phyloP scores from a whole-genome alignment of 106 monocot species.

The Xerophyta viscosa region DNA sequence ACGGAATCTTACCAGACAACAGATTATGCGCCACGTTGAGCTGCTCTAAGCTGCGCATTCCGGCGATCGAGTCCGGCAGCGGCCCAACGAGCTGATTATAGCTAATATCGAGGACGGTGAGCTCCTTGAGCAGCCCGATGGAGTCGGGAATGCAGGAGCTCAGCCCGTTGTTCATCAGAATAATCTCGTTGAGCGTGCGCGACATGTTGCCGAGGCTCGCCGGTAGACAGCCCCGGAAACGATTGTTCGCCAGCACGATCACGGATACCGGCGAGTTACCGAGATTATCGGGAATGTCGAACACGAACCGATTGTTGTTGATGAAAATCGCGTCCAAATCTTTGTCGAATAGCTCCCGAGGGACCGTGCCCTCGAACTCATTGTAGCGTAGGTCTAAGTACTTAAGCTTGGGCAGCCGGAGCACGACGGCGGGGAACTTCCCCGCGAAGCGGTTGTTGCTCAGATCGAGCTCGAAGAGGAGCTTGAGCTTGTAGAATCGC shows the following conservation, averaged over 20 bases:
- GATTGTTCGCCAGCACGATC: background rate
- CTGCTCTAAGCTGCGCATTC: slow-evolving; percentile 42
- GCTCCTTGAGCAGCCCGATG: slow-evolving; percentile 33
- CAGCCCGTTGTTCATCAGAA: slow-evolving; percentile 55
- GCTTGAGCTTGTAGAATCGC: slow-evolving; percentile 19
- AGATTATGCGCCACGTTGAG: slow-evolving; percentile 52
- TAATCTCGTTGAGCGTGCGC: slow-evolving; percentile 55
- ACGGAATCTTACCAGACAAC: slow-evolving; percentile 39
- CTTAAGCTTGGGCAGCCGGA: slow-evolving; percentile 24
- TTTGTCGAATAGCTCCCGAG: slow-evolving; percentile 36
- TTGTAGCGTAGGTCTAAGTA: slow-evolving; percentile 57
- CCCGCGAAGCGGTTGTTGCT: slow-evolving; percentile 68
- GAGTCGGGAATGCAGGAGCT: slow-evolving; percentile 55
- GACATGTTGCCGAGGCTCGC: slow-evolving; percentile 79
- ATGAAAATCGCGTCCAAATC: slow-evolving; percentile 68
- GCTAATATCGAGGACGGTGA: slow-evolving; percentile 72
- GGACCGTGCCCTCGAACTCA: slow-evolving; percentile 65
- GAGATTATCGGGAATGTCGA: background rate
- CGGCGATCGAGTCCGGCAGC: slow-evolving; percentile 32
- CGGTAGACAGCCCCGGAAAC: slow-evolving; percentile 25
- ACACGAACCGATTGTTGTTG: slow-evolving; percentile 37
- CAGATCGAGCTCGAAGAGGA: slow-evolving; percentile 61
- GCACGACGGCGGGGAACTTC: slow-evolving; percentile 26
- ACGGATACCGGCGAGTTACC: background rate
- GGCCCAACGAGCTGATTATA: slow-evolving; percentile 48